phyloP scores from a whole-genome alignment of 2,329 filamentous ascomycete species.

The Pseudofabraea citricarpa region DNA sequence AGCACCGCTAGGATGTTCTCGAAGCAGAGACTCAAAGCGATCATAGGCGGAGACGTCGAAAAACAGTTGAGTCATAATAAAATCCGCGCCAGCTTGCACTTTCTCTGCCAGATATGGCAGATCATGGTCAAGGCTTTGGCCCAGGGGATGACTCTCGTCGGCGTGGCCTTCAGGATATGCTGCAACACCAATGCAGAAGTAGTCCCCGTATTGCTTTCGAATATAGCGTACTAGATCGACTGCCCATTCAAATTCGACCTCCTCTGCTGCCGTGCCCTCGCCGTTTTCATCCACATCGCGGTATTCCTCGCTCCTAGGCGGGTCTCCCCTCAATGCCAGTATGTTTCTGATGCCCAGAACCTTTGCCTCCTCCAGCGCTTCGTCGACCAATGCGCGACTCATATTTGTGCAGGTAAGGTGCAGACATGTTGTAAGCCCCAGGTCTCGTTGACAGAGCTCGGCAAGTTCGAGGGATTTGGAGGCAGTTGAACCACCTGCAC shows the following conservation, averaged over 20 bases:
- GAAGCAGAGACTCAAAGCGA: constrained; percentile 69
- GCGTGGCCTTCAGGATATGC: constrained; percentile 94
- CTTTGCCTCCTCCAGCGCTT: constrained; percentile 86
- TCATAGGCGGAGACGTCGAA: constrained; percentile 85
- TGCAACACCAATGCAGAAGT: constrained; percentile 94
- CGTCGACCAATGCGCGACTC: constrained; percentile 79
- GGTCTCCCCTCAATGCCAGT: constrained; percentile 84
- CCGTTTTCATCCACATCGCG: constrained; percentile 55
- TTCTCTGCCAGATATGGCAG: constrained; percentile 88
- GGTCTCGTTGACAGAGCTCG: constrained; percentile 87
- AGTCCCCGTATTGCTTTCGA: constrained; percentile 76
- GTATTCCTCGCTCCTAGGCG: constrained; percentile 86
- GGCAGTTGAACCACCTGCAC: constrained; percentile 88
- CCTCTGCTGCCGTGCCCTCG: constrained; percentile 43
- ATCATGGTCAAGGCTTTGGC: constrained; percentile 70
- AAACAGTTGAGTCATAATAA: constrained; percentile 98
- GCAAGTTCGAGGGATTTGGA: constrained; percentile 89
- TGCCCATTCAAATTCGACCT: constrained; percentile 82
- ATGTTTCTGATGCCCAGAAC: constrained; percentile 90
- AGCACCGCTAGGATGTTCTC: constrained; percentile 75
- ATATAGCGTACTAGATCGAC: constrained; percentile 89
- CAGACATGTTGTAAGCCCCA: constrained; percentile 89
- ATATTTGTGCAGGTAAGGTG: constrained; percentile 98
- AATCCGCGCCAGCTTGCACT: constrained; percentile 85
- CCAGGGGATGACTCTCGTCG: constrained; percentile 76